These are phyloP conservation scores for Baeospora myosura DNA, from an alignment of 1,284 basidiomycete genomes.

Conservation along the genomic window DNA sequence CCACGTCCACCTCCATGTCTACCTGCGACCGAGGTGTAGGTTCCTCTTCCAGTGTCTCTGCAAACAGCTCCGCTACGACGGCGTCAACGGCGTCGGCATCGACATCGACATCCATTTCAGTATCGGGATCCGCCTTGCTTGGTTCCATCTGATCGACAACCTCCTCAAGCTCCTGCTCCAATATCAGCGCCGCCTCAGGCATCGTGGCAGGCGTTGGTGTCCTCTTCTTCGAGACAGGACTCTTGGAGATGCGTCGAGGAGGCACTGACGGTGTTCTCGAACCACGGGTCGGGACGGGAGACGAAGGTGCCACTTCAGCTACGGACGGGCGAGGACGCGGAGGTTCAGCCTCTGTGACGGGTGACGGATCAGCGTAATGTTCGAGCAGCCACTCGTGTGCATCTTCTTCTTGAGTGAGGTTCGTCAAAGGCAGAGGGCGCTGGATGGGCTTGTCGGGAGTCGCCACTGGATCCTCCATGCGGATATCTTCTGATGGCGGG, in stretches of 20 bases:
- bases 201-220: conserved; percentile 17
- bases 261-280: conserved; percentile 3
- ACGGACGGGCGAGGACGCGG: conserved; percentile 9
- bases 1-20: conserved; percentile 51
- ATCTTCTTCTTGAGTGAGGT: conserved; percentile 30
- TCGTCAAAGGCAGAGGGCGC: conserved; percentile 12
- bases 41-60: conserved; percentile 22
- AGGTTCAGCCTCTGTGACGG: conserved; percentile 14
- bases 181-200: conserved; percentile 27
- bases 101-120: conserved; percentile 31
- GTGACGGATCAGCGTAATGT: conserved; percentile 35
- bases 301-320: conserved; percentile 9
- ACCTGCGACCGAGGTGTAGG: background rate
- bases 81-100: conserved; percentile 34
- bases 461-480: conserved; percentile 10
- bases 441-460: conserved; percentile 12
- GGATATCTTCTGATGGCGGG: conserved; percentile 10
- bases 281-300: conserved; percentile 6
- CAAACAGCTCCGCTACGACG: no score
- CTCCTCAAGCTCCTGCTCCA: conserved; percentile 41
- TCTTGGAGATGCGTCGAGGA: background rate
- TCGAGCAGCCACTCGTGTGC: conserved; percentile 54
- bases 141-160: conserved; percentile 9
- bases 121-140: conserved; percentile 5
- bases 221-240: conserved; percentile 8